Evolutionary conservation across 768 basidiomycete genomes (phyloP).

Genomic region (Leccinum uliginosum): DNA sequence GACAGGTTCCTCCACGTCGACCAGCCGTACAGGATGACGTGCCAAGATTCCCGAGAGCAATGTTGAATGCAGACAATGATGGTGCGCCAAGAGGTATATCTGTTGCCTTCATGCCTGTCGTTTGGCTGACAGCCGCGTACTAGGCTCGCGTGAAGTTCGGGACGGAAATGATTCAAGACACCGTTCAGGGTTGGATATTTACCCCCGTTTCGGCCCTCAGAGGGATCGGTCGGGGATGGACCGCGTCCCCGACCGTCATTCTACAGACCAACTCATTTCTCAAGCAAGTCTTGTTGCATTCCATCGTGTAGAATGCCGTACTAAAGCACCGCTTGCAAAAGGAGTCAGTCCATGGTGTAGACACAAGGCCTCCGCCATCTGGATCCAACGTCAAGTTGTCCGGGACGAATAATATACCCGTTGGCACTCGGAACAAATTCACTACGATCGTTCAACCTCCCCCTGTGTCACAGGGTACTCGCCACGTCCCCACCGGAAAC

Average conservation of each 20-base stretch:
- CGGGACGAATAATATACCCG: slow-evolving; percentile 31
- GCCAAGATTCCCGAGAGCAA: slow-evolving; percentile 36
- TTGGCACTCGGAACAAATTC: slow-evolving; percentile 27
- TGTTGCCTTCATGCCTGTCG: background rate
- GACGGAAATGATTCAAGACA: slow-evolving; percentile 17
- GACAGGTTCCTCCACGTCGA: slow-evolving; percentile 13
- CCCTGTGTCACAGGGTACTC: background rate
- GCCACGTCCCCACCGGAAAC: slow-evolving; percentile 9
- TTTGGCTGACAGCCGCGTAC: background rate
- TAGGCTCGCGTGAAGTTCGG: slow-evolving; percentile 19
- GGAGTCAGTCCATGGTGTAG: slow-evolving; percentile 14
- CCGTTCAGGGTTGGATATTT: slow-evolving; percentile 12
- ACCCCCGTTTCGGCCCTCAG: slow-evolving; percentile 12
- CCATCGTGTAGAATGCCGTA: background rate
- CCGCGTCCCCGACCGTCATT: slow-evolving; percentile 5
- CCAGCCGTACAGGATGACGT: slow-evolving; percentile 24
- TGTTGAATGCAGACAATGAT: slow-evolving; percentile 27
- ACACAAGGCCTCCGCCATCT: slow-evolving; percentile 8
- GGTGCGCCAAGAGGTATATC: slow-evolving; percentile 13
- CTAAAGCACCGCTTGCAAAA: slow-evolving; percentile 12
- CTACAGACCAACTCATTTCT: slow-evolving; percentile 11
- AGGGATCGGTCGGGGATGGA: slow-evolving; percentile 20
- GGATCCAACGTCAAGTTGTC: slow-evolving; percentile 26
- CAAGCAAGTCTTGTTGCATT: slow-evolving; percentile 15
- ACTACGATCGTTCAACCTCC: slow-evolving; percentile 2